Conservation (phyloP, 257 asterid genomes). For the Capsicum pubescens region DNA sequence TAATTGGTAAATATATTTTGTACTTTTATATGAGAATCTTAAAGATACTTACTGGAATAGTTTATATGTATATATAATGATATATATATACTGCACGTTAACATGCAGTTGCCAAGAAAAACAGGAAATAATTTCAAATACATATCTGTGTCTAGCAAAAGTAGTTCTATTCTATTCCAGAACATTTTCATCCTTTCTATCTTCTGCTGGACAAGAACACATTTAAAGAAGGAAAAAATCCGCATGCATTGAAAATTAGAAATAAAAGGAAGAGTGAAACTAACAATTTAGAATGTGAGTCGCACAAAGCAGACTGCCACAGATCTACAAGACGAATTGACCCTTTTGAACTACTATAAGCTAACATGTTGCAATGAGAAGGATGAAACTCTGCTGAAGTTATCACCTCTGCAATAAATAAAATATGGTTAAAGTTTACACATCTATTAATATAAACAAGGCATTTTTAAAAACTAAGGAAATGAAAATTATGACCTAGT, state of each 20-base stretch:
- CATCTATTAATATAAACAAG: conserved; percentile 6
- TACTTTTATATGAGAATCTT: no score
- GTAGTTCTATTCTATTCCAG: conserved; percentile 1
- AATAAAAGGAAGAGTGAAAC: background rate
- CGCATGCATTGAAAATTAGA: background rate
- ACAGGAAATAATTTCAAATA: background rate
- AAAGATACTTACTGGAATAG: no score
- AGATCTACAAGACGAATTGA: conserved; percentile 96
- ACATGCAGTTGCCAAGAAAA: no score
- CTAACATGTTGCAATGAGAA: no score
- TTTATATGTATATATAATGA: no score
- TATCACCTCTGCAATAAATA: no score
- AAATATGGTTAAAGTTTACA: conserved; percentile 12
- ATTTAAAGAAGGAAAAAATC: background rate
- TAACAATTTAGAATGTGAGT: conserved; percentile 71
- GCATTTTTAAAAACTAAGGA: background rate
- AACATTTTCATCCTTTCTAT: background rate
- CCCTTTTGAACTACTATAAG: no score
- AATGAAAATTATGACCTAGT: background rate
- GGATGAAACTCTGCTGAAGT: no score
- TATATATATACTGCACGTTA: no score
- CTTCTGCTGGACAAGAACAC: conserved; percentile 4
- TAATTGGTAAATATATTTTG: no score
- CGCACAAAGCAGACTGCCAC: conserved; percentile 98
- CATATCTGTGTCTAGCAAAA: background rate